Percentiles rank a stretch among this genome's conserved stretches.
These are phyloP conservation scores for Colletotrichum navitas DNA, from an alignment of 2,329 filamentous ascomycete genomes.

Conservation along the genomic window DNA sequence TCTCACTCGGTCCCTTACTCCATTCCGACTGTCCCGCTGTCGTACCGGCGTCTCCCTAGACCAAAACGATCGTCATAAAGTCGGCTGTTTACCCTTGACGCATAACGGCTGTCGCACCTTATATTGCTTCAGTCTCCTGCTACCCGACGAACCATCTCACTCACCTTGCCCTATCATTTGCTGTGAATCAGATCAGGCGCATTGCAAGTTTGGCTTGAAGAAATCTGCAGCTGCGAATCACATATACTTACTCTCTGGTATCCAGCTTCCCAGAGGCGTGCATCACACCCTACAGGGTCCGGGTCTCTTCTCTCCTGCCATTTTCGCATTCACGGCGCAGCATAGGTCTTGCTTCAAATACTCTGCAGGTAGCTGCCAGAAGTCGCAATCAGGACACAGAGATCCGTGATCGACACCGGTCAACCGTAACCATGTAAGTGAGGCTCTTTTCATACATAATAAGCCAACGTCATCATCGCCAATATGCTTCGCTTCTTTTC, in stretches of 20 bases:
- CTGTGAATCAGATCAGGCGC: not conserved
- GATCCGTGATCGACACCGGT: not conserved
- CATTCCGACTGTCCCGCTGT: constrained; percentile 18
- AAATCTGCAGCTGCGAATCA: constrained; percentile 9
- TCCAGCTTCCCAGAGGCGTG: not conserved
- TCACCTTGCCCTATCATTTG: constrained; percentile 5
- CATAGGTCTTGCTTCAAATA: not conserved
- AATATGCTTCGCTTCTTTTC: constrained; percentile 36
- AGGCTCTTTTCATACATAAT: constrained; percentile 10
- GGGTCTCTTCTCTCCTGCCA: constrained; percentile 10
- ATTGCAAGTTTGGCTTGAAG: constrained; percentile 11
- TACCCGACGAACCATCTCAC: not conserved
- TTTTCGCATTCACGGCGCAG: not conserved
- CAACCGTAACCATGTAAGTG: constrained; percentile 33
- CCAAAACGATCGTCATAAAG: constrained; percentile 26
- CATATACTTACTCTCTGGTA: not conserved
- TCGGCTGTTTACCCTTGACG: constrained; percentile 31
- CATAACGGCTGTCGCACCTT: constrained; percentile 26
- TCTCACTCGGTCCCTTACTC: constrained; percentile 28
- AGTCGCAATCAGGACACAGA: not conserved
- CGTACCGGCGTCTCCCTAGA: constrained; percentile 11
- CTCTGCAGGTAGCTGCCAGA: not conserved
- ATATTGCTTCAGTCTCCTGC: constrained; percentile 22
- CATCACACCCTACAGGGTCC: constrained; percentile 13
- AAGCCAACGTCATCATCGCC: not conserved